Conservation (phyloP, 2,329 filamentous ascomycete genomes). For the Scedosporium minutisporum region DNA sequence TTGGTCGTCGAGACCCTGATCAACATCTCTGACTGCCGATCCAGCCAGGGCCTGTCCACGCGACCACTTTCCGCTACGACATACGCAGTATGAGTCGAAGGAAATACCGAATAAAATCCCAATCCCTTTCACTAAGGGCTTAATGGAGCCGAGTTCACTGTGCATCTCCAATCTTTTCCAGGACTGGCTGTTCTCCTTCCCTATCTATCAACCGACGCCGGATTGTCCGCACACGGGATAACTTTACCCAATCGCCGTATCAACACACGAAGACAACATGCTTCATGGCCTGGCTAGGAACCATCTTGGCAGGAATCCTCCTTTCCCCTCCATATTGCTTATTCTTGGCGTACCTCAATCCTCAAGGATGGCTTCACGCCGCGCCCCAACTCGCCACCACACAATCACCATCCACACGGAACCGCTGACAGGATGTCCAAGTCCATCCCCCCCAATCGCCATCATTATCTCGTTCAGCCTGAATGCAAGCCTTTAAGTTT, state of each 20-base stretch:
- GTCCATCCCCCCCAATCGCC: neutral
- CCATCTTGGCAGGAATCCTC: neutral
- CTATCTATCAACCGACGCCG: too few relatives aligned
- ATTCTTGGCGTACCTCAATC: neutral
- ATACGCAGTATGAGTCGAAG: neutral
- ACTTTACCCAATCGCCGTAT: neutral
- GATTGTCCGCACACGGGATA: neutral
- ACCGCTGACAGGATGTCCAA: neutral
- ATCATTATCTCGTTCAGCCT: neutral
- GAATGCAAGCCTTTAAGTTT: neutral
- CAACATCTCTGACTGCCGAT: neutral
- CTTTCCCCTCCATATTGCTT: neutral
- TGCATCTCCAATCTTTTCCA: neutral
- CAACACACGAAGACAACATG: neutral
- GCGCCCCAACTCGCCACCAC: neutral
- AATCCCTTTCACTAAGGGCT: neutral
- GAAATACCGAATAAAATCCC: neutral
- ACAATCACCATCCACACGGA: neutral
- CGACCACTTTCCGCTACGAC: neutral
- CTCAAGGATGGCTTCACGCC: neutral
- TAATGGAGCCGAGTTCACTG: too few relatives aligned
- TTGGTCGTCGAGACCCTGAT: neutral
- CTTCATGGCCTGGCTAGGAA: neutral
- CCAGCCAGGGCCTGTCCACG: neutral
- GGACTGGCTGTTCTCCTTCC: too few relatives aligned